phyloP scores from a whole-genome alignment of 1,284 basidiomycete genomes.

The Hemileccinum hortonii region DNA sequence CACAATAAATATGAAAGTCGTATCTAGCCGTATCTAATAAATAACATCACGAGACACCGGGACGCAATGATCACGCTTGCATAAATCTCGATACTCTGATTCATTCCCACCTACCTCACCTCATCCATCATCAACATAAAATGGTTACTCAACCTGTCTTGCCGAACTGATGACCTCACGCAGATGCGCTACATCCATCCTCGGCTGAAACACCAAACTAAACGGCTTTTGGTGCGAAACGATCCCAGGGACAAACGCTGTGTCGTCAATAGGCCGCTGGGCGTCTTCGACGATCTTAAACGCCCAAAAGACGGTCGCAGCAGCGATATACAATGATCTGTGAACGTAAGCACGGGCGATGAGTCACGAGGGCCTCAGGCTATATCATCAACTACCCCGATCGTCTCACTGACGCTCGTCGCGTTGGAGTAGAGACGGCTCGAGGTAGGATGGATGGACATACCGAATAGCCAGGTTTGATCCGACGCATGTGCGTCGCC shows the following conservation, averaged over 20 bases:
- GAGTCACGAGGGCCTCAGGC: background rate
- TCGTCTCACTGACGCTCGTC: background rate
- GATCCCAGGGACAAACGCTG: slow-evolving; percentile 56
- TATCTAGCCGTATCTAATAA: too few relatives aligned
- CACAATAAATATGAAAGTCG: too few relatives aligned
- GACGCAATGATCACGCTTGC: too few relatives aligned
- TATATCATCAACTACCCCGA: too few relatives aligned
- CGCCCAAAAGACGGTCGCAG: slow-evolving; percentile 59
- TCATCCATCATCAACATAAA: background rate
- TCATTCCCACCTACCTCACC: too few relatives aligned
- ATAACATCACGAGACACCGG: too few relatives aligned
- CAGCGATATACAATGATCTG: slow-evolving; percentile 59
- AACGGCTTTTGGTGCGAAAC: slow-evolving; percentile 60
- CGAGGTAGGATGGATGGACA: background rate
- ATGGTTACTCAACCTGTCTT: background rate
- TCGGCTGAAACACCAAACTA: slow-evolving; percentile 48
- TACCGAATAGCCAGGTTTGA: slow-evolving; percentile 50
- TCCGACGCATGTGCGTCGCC: slow-evolving; percentile 60
- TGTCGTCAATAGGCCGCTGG: slow-evolving; percentile 50
- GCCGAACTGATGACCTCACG: slow-evolving; percentile 6
- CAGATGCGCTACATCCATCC: slow-evolving; percentile 20
- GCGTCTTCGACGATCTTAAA: slow-evolving; percentile 52
- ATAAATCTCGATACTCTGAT: too few relatives aligned
- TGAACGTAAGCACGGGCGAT: background rate
- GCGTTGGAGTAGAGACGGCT: background rate